Percentiles rank a stretch among this genome's conserved stretches.
phyloP scores from a whole-genome alignment of 352 stramenopile species.

The Phytophthora pluvialis region DNA sequence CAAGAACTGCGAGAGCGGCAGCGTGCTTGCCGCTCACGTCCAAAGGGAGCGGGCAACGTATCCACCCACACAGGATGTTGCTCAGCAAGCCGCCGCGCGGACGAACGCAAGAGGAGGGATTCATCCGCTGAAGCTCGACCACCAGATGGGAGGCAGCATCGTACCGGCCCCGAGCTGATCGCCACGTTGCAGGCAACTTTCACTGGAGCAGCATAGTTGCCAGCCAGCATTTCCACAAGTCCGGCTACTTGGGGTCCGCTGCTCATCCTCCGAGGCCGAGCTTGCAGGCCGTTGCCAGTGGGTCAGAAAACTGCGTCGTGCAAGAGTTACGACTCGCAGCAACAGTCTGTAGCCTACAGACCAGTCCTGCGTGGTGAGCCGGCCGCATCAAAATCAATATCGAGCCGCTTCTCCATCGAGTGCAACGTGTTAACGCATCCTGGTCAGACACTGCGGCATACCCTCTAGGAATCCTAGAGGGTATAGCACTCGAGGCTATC shows the following conservation, averaged over 20 bases:
- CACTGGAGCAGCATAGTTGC: neutral
- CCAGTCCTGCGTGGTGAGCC: slow-evolving; percentile 4
- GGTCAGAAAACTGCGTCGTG: slow-evolving; percentile 11
- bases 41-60: neutral
- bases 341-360: neutral
- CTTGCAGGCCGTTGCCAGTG: neutral
- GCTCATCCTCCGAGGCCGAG: slow-evolving; percentile 15
- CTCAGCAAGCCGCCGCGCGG: slow-evolving; percentile 28
- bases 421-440: slow-evolving; percentile 13
- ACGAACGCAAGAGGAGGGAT: slow-evolving; percentile 30
- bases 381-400: slow-evolving; percentile 16
- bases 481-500: too few relatives aligned
- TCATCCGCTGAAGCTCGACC: slow-evolving; percentile 14
- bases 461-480: too few relatives aligned
- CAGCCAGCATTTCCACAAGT: slow-evolving; percentile 1
- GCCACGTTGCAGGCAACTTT: slow-evolving; percentile 7
- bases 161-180: slow-evolving; percentile 8
- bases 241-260: slow-evolving; percentile 2
- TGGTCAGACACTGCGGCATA: neutral
- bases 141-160: slow-evolving; percentile 30
- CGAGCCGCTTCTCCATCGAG: slow-evolving; percentile 11
- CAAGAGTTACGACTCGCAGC: neutral
- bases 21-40: neutral
- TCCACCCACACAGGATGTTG: slow-evolving; percentile 21
- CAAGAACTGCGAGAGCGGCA: neutral